Evolutionary conservation across 2,329 filamentous ascomycete genomes (phyloP).

Genomic region (Akanthomyces dipterigenus): DNA sequence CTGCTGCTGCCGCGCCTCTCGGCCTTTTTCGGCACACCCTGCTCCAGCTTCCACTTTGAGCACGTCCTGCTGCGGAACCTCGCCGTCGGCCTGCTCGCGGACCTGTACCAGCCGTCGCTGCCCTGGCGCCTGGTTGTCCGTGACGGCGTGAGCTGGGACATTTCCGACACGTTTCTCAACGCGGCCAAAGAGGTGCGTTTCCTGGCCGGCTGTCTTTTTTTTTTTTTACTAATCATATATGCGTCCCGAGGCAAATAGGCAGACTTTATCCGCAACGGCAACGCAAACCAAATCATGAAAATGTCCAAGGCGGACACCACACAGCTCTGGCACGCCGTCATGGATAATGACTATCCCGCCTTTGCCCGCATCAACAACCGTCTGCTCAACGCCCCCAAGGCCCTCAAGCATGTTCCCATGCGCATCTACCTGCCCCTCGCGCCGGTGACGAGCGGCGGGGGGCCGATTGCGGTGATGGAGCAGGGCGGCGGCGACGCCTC

Average conservation of each 20-base stretch:
- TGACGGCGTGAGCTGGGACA: conserved; percentile 52
- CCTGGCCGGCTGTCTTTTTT: too few species aligned
- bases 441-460: conserved; percentile 37
- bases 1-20: conserved; percentile 49
- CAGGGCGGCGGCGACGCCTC: conserved; percentile 18
- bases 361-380: conserved; percentile 71
- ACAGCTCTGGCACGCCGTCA: conserved; percentile 73
- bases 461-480: neutral
- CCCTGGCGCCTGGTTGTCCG: conserved; percentile 50
- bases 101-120: conserved; percentile 48
- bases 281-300: conserved; percentile 83
- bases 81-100: conserved; percentile 46
- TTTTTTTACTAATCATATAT: neutral
- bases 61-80: conserved; percentile 47
- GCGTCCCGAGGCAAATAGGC: too few species aligned
- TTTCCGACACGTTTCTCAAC: conserved; percentile 57
- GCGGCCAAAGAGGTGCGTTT: conserved; percentile 52
- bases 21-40: conserved; percentile 45
- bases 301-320: conserved; percentile 79
- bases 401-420: conserved; percentile 77
- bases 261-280: conserved; percentile 82
- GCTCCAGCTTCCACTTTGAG: conserved; percentile 54
- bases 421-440: conserved; percentile 75
- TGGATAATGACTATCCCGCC: conserved; percentile 65
- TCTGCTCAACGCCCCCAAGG: conserved; percentile 67